Percentiles rank a stretch among this genome's conserved stretches.
Evolutionary conservation across 202 grass and related monocot species (phyloP).

Genomic region (Digitaria exilis): DNA sequence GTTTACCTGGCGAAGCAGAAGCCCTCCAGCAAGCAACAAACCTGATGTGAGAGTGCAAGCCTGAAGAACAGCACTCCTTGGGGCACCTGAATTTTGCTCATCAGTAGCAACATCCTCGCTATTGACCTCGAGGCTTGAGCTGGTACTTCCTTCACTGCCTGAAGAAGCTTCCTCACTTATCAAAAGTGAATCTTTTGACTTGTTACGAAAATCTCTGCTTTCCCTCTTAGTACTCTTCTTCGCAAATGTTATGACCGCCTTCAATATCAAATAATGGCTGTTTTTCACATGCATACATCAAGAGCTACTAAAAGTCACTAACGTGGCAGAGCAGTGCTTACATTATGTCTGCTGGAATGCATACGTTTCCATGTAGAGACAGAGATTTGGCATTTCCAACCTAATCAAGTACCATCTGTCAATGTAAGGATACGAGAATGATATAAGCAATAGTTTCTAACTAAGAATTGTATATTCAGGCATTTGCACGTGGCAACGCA

Average conservation of each 20-base stretch:
- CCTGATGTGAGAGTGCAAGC: slow-evolving; percentile 65
- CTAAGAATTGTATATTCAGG: neutral
- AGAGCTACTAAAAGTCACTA: neutral
- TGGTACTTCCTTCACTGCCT: neutral
- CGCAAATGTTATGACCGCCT: slow-evolving; percentile 48
- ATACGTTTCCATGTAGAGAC: slow-evolving; percentile 24
- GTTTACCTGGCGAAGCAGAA: slow-evolving; percentile 71
- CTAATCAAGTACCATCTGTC: slow-evolving; percentile 52
- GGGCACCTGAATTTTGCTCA: slow-evolving; percentile 33
- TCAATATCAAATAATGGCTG: neutral
- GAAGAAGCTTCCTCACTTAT: slow-evolving; percentile 33
- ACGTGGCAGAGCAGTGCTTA: neutral
- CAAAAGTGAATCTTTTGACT: slow-evolving; percentile 6
- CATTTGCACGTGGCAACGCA: neutral
- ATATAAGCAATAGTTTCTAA: neutral
- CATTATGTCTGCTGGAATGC: neutral
- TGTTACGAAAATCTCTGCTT: slow-evolving; percentile 1
- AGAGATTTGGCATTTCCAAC: slow-evolving; percentile 25
- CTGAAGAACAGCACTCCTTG: slow-evolving; percentile 71
- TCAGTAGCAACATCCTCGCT: neutral
- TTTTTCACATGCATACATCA: neutral
- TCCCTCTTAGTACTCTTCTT: slow-evolving; percentile 36
- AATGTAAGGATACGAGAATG: slow-evolving; percentile 43
- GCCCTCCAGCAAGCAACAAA: slow-evolving; percentile 54
- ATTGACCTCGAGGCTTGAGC: slow-evolving; percentile 17